Evolutionary conservation across 108 stramenopile genomes (phyloP), one percentile per base, ranked within the genome.

Genomic region (Nannochloropsis granulata): DNA sequence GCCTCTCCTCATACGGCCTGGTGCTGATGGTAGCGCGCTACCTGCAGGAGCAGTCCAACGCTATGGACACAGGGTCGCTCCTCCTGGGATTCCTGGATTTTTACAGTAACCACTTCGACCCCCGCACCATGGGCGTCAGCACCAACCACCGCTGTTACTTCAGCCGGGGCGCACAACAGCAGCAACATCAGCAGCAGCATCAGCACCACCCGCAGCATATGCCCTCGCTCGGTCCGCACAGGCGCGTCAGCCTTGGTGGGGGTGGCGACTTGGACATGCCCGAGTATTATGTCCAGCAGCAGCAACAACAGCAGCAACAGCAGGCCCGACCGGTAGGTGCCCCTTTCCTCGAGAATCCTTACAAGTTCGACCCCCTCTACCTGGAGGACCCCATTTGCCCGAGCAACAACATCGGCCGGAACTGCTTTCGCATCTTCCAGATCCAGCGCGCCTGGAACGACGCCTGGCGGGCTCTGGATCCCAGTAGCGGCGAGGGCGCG

Each of bases 61-160:
- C 91, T 85, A 92, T 91, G 80, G 96, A 97, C 87, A 91, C 92
- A 24, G 96, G 96, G 14, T 93, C 95, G 23, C 85, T 96, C n/a
- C 91, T 97, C 21, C 94, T 95, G 92, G 95, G 95, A 7, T 96
- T 92, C 79, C 89, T 97, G 13, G 96, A 97, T 83, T 97, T 97
- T 86, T 97, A 94, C 85, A 95, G 96, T 19, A 97, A 96, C 86
- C 89, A 79, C 80, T 96, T 97, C 85, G 94, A 97, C 83, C 96
- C 96, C 14, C 91, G 95, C 78, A 90, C 89, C 19, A 95, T 92
- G 25, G 96, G 96, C 8, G 94, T 88, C 44, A 88, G 88, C 82
- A 84, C 84, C 9, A 78, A 46, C 25, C 82, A 71, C 23, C 79
- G 79, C 24, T 80, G 79, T n/a, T 80, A 80, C 79, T 80, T 80